Percentiles rank a stretch among this genome's conserved stretches.
These are phyloP conservation scores for Halenospora varia DNA, from an alignment of 495 filamentous ascomycete genomes.

Conservation along the genomic window DNA sequence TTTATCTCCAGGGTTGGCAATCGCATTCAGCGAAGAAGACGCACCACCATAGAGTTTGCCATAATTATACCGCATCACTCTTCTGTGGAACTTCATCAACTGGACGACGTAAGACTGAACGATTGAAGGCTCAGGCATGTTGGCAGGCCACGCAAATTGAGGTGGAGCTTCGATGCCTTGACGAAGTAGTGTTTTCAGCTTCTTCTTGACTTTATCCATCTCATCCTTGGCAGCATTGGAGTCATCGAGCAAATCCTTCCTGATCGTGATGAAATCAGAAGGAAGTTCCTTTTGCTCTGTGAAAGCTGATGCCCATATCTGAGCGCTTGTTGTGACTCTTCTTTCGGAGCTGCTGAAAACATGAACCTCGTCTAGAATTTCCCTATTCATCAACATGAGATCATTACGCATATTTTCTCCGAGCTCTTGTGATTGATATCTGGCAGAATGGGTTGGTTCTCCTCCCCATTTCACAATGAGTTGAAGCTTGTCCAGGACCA, in stretches of 20 bases:
- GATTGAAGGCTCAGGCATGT: conserved; percentile 86
- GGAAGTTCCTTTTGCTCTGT: conserved; percentile 81
- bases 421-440: conserved; percentile 92
- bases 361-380: conserved; percentile 82
- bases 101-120: conserved; percentile 90
- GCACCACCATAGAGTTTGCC: conserved; percentile 64
- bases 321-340: conserved; percentile 89
- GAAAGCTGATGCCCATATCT: conserved; percentile 94
- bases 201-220: conserved; percentile 99
- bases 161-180: conserved; percentile 84
- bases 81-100: conserved; percentile 94
- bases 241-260: conserved; percentile 94
- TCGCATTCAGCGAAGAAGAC: conserved; percentile 52
- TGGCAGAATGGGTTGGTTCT: conserved; percentile 93
- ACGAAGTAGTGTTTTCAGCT: conserved; percentile 84
- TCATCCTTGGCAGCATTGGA: conserved; percentile 99
- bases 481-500: conserved; percentile 91
- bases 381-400: conserved; percentile 86
- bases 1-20: conserved; percentile 43
- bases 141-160: conserved; percentile 97
- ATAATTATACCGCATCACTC: conserved; percentile 91
- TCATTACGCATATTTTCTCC: conserved; percentile 95
- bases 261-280: conserved; percentile 76
- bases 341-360: conserved; percentile 94
- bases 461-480: conserved; percentile 99